Base-by-base conservation (phyloP, 2,329 filamentous ascomycete species). In the Colletotrichum caudatum region DNA sequence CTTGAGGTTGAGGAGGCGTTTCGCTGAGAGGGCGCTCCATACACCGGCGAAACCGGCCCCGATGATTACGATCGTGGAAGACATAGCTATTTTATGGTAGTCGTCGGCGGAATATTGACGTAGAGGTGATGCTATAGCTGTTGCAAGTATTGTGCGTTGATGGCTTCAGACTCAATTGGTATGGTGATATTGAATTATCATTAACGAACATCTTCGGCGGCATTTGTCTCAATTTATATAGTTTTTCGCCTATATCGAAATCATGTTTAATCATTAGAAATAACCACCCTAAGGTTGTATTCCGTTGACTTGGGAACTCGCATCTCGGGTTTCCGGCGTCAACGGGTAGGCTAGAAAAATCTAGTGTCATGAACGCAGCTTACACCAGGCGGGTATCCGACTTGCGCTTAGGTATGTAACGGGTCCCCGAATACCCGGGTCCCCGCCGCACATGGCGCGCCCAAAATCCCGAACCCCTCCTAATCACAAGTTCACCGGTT, bases 1-100 rank as follows among this genome's bases (percentile, higher is more conserved):
- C 6, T 62, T 66, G 20, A 78, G 71, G 11, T 74, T 73, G 16
- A 80, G 74, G 16, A 82, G 77, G 2, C 80, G 77, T 58, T 75
- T 76, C 33, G 81, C 81, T 7, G 79, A 73, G 1, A 82, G 74
- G 8, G 81, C 81, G 46, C 80, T 82, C 79, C 79, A 81, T 2
- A 81, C 62, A 12, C 81, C 81, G 29, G 79, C 78, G 57, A 82
- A 82, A 0, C 81, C 80, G n/a, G 80, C 72, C 3, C 81, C 80
- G 39, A 82, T 59, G 9, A 77, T 72, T 41, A 76, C 48, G 20
- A 76, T 75, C n/a, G 65, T 57, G 20, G 53, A 8, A 7, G 69
- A 9, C 70, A 74, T 74, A 12, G 6, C 16, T 64, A 29, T 6
- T n/a, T 54, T 1, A 9, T 1, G 11, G 6, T 41, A 5, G 7